phyloP scores from a whole-genome alignment of 2,329 filamentous ascomycete genomes.

The Paraphaeosphaeria sporulosa region DNA sequence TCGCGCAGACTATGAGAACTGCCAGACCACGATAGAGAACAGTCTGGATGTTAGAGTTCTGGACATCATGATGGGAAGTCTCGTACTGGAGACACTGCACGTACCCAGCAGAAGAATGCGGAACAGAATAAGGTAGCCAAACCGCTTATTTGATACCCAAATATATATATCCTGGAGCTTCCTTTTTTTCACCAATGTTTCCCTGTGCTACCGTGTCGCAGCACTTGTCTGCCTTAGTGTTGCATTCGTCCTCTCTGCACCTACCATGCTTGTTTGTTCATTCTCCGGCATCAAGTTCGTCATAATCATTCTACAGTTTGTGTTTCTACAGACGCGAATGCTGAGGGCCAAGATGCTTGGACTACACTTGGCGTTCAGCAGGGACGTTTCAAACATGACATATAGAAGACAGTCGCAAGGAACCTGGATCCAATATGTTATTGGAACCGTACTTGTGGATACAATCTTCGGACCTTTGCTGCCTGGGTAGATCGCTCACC shows the following conservation, averaged over 20 bases:
- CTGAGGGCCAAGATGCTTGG: background rate
- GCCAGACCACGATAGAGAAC: too few species aligned
- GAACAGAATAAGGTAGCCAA: background rate
- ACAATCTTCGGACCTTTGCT: background rate
- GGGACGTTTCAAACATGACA: slow-evolving; percentile 7
- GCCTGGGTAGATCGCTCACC: background rate
- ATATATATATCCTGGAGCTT: background rate
- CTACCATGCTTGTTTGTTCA: background rate
- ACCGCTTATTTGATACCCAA: slow-evolving; percentile 7
- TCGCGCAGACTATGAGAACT: too few species aligned
- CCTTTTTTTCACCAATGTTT: background rate
- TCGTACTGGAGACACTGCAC: background rate
- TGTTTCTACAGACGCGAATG: background rate
- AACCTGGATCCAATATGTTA: background rate
- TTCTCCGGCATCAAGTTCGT: background rate
- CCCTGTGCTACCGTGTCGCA: background rate
- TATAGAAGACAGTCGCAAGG: background rate
- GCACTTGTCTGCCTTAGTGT: background rate
- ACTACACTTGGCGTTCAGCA: background rate
- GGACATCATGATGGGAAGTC: too few species aligned
- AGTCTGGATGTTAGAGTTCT: too few species aligned
- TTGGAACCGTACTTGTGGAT: background rate
- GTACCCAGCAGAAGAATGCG: background rate
- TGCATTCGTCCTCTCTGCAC: background rate
- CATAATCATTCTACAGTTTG: background rate